Evolutionary conservation across 2,329 filamentous ascomycete species (phyloP).

Genomic region (Colletotrichum australisinense): DNA sequence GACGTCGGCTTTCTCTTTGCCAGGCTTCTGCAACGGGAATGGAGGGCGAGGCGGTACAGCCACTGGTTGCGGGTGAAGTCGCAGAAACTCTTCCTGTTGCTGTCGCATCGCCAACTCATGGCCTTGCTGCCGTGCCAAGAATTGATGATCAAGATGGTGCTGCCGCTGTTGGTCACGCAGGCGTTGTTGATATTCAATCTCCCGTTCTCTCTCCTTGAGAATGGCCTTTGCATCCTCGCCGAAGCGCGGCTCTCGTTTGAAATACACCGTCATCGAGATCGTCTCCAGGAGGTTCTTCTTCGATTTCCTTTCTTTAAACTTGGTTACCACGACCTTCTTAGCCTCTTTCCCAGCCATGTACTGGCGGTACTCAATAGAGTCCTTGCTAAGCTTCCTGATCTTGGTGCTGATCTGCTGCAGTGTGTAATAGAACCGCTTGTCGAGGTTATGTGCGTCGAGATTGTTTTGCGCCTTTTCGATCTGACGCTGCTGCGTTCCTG

Average conservation of each 20-base stretch:
- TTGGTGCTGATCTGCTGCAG: constrained; percentile 59
- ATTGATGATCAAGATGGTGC: constrained; percentile 11
- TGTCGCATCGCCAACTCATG: neutral
- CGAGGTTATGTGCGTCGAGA: constrained; percentile 48
- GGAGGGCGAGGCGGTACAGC: neutral
- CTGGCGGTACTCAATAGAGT: constrained; percentile 25
- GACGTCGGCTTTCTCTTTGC: constrained; percentile 4
- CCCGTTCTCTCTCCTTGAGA: constrained; percentile 32
- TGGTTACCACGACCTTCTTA: constrained; percentile 21
- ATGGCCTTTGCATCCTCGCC: constrained; percentile 43
- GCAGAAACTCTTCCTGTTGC: constrained; percentile 4
- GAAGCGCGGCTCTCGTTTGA: constrained; percentile 51
- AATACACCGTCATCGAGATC: constrained; percentile 58
- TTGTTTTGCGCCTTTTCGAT: constrained; percentile 51
- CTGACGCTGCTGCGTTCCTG: constrained; percentile 51
- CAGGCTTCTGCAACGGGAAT: neutral
- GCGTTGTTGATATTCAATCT: constrained; percentile 25
- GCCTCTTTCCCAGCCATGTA: constrained; percentile 19
- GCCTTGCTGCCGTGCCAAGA: neutral
- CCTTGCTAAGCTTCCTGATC: constrained; percentile 43
- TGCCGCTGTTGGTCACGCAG: constrained; percentile 17
- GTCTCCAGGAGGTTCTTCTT: constrained; percentile 48
- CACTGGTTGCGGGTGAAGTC: neutral
- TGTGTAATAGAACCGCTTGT: constrained; percentile 52
- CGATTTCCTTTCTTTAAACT: constrained; percentile 40